Evolutionary conservation across 2,329 filamentous ascomycete species (phyloP).

Genomic region (Beauveria sp.): DNA sequence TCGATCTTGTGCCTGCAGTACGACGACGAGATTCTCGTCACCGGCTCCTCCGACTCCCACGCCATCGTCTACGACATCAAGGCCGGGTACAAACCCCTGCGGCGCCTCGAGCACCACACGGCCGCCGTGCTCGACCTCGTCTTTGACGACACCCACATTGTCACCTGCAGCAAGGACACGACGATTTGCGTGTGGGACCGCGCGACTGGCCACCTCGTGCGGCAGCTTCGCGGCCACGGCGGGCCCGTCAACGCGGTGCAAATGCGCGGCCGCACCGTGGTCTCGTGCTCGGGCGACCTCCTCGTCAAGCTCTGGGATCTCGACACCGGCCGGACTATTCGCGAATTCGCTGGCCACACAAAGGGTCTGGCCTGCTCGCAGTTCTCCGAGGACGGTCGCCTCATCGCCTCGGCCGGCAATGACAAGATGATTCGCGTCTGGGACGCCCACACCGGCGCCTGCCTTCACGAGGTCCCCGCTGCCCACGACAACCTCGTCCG

Average conservation of each 20-base stretch:
- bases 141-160: conserved; percentile 85
- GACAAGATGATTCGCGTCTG: conserved; percentile 95
- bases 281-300: conserved; percentile 90
- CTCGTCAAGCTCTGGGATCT: conserved; percentile 94
- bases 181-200: conserved; percentile 95
- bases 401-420: conserved; percentile 88
- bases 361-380: conserved; percentile 93
- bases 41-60: conserved; percentile 84
- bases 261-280: conserved; percentile 83
- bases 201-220: conserved; percentile 64
- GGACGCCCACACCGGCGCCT: conserved; percentile 83
- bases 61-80: conserved; percentile 88
- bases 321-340: conserved; percentile 77
- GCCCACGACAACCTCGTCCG: conserved; percentile 84
- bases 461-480: conserved; percentile 69
- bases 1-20: conserved; percentile 95
- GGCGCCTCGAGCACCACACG: conserved; percentile 68
- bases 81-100: conserved; percentile 69
- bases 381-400: conserved; percentile 90
- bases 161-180: conserved; percentile 94
- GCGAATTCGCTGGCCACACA: conserved; percentile 83
- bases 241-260: conserved; percentile 96
- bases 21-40: conserved; percentile 86
- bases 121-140: conserved; percentile 90
- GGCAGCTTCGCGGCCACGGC: conserved; percentile 74